Percentiles rank a stretch among this genome's conserved stretches.
phyloP scores from a whole-genome alignment of 129 eudicot species.

The Escallonia rubra region DNA sequence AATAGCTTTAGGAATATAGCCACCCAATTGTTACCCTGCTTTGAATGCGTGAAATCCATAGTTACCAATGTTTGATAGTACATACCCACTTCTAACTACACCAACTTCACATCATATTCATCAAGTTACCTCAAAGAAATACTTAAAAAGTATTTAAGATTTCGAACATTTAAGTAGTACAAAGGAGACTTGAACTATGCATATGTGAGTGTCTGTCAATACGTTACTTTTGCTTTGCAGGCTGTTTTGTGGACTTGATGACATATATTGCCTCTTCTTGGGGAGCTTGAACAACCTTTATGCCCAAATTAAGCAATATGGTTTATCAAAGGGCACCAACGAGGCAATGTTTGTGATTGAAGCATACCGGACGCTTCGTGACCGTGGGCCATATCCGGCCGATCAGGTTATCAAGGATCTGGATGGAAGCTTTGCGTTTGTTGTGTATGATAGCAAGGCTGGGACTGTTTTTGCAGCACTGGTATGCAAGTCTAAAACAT shows the following conservation, averaged over 20 bases:
- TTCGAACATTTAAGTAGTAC: too few species aligned
- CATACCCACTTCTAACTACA: too few species aligned
- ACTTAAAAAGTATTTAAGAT: too few species aligned
- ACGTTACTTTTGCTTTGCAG: slow-evolving; percentile 15
- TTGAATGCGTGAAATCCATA: too few species aligned
- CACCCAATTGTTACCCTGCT: too few species aligned
- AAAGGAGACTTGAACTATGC: too few species aligned
- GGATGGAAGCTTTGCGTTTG: slow-evolving; percentile 90
- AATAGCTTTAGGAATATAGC: too few species aligned
- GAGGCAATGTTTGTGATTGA: slow-evolving; percentile 93
- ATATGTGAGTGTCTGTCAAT: too few species aligned
- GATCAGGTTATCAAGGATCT: slow-evolving; percentile 88
- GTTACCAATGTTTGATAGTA: too few species aligned
- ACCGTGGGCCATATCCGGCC: slow-evolving; percentile 91
- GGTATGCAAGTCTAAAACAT: slow-evolving; percentile 23
- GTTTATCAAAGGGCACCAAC: slow-evolving; percentile 57
- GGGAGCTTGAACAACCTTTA: slow-evolving; percentile 83
- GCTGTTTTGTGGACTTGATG: slow-evolving; percentile 71
- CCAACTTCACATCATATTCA: too few species aligned
- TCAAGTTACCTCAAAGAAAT: too few species aligned
- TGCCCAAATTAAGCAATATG: slow-evolving; percentile 67
- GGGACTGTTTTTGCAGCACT: slow-evolving; percentile 90
- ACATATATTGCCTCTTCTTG: slow-evolving; percentile 69
- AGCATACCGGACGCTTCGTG: slow-evolving; percentile 83
- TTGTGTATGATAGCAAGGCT: slow-evolving; percentile 73